Percentiles rank a stretch among this genome's conserved stretches.
Evolutionary conservation across 1,139 yeast species (phyloP).

Genomic region (Taphrina sp.): DNA sequence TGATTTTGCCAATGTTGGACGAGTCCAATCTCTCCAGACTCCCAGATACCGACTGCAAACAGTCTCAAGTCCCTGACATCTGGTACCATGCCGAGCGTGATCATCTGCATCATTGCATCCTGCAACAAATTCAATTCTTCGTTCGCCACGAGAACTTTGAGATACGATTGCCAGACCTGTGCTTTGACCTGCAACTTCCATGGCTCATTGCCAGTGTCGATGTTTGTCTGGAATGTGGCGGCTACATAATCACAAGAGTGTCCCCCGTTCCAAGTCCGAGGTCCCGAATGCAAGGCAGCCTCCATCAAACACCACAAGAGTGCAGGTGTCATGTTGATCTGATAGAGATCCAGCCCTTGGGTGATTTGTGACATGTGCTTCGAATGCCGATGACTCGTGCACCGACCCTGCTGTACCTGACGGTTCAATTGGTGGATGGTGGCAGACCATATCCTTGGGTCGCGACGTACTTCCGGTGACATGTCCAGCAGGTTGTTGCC

Average conservation of each 20-base stretch:
- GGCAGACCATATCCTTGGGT: constrained; percentile 17
- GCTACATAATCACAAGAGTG: neutral
- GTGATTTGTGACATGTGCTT: neutral
- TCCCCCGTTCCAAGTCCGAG: constrained; percentile 1
- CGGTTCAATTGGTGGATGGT: constrained; percentile 2
- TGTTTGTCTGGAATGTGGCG: neutral
- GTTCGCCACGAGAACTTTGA: constrained; percentile 12
- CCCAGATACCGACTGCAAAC: constrained; percentile 21
- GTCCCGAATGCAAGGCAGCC: constrained; percentile 19
- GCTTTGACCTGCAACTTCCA: constrained; percentile 4
- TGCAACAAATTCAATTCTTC: constrained; percentile 9
- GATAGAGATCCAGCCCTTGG: neutral
- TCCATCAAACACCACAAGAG: constrained; percentile 13
- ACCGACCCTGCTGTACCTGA: constrained; percentile 1
- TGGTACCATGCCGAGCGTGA: neutral
- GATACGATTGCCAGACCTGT: constrained; percentile 11
- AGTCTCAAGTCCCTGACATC: neutral
- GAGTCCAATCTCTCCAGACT: constrained; percentile 14
- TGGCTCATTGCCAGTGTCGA: constrained; percentile 6
- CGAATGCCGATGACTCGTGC: constrained; percentile 5
- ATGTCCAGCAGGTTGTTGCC: constrained; percentile 9
- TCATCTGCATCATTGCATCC: constrained; percentile 13
- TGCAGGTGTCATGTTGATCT: neutral
- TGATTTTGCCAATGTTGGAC: constrained; percentile 15
- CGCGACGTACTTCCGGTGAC: constrained; percentile 3